These are phyloP conservation scores for Dictyostelium purpureum DNA, from an alignment of 78 protist species.

Conservation along the genomic window DNA sequence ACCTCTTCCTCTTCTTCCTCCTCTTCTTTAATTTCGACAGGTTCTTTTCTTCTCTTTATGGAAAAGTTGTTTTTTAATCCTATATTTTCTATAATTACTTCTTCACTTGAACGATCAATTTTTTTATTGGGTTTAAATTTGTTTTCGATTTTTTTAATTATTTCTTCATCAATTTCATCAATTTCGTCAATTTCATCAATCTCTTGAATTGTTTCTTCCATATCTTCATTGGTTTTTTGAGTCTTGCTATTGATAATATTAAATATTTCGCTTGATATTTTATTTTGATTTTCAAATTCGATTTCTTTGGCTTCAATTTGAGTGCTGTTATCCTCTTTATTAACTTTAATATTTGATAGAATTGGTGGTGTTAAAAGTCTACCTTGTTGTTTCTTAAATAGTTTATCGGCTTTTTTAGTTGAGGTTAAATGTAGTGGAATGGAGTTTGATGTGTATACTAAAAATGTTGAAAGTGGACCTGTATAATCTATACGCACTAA, in stretches of 20 bases:
- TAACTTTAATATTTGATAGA: not conserved
- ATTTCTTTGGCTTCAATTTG: not conserved
- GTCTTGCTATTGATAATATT: too few species aligned
- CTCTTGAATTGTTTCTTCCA: too few species aligned
- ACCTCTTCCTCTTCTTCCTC: not conserved
- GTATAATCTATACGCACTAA: conserved; percentile 49
- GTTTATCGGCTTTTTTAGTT: conserved; percentile 19
- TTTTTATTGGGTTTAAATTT: too few species aligned
- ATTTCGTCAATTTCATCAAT: too few species aligned
- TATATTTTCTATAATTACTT: not conserved
- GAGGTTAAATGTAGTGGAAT: conserved; percentile 18
- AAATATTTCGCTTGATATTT: too few species aligned
- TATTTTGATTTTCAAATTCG: not conserved
- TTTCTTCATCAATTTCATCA: not conserved
- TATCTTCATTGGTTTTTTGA: too few species aligned
- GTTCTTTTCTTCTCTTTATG: too few species aligned
- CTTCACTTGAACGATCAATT: too few species aligned
- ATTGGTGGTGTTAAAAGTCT: conserved; percentile 56
- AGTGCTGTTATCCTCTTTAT: too few species aligned
- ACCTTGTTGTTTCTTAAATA: conserved; percentile 33
- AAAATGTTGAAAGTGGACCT: conserved; percentile 51
- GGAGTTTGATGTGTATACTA: conserved; percentile 6
- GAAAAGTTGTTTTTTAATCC: not conserved
- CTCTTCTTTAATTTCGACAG: too few species aligned
- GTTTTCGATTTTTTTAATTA: not conserved